phyloP scores from a whole-genome alignment of 1,139 yeast genomes.

The Geotrichum aggregatum region DNA sequence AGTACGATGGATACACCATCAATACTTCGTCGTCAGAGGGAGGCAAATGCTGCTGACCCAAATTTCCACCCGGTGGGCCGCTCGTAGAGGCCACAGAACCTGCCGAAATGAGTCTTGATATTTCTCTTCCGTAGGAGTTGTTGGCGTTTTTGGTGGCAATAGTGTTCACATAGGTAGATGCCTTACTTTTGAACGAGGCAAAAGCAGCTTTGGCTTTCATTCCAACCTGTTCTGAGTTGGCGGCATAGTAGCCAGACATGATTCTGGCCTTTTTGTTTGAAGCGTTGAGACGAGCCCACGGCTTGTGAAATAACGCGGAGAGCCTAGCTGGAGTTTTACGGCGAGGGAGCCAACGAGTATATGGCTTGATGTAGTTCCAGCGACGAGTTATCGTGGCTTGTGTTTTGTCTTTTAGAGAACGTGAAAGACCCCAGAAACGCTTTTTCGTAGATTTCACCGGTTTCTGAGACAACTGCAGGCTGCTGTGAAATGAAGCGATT shows the following conservation, averaged over 20 bases:
- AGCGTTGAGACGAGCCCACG: conserved; percentile 4
- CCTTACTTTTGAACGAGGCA: conserved; percentile 15
- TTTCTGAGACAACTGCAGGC: no score
- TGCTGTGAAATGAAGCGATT: no score
- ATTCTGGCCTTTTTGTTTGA: neutral
- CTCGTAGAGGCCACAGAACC: conserved; percentile 18
- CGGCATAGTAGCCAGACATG: conserved; percentile 1
- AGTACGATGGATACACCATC: conserved; percentile 60
- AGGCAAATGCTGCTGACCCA: neutral
- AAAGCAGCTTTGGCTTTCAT: conserved; percentile 15
- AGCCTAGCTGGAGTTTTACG: neutral
- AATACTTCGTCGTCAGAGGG: conserved; percentile 36
- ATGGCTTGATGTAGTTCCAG: neutral
- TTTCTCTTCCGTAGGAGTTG: conserved; percentile 19
- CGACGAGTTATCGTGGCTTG: neutral
- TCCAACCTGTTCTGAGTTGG: conserved; percentile 12
- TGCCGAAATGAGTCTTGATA: conserved; percentile 19
- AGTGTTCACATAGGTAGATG: conserved; percentile 16
- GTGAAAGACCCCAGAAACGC: neutral
- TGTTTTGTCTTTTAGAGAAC: neutral
- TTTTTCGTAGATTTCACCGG: neutral
- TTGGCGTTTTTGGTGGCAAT: conserved; percentile 21
- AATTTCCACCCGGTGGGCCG: conserved; percentile 12
- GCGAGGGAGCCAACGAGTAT: neutral
- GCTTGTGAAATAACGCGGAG: neutral